phyloP scores from a whole-genome alignment of 2,329 filamentous ascomycete species.

The Tothia fuscella region DNA sequence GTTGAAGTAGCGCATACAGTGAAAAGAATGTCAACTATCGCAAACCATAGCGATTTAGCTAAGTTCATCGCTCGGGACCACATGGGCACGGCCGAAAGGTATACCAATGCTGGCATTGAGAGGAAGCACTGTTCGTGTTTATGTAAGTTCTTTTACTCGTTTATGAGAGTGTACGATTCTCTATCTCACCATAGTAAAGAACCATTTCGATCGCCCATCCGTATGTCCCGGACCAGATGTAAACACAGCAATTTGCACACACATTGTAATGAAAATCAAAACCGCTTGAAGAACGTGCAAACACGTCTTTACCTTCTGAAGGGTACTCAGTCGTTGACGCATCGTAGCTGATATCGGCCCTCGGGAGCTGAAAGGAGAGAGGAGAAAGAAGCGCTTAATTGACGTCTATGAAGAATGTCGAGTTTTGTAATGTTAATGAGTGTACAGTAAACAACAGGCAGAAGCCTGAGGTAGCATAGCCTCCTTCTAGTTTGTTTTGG shows the following conservation, averaged over 20 bases:
- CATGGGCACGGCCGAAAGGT: constrained; percentile 48
- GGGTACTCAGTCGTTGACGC: constrained; percentile 33
- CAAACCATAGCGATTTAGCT: constrained; percentile 49
- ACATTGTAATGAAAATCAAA: constrained; percentile 46
- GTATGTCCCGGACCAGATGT: constrained; percentile 38
- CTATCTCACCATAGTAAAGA: constrained; percentile 43
- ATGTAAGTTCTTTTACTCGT: constrained; percentile 1
- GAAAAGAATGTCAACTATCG: constrained; percentile 42
- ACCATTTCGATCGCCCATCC: constrained; percentile 44
- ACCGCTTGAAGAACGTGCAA: constrained; percentile 43
- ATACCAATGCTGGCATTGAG: constrained; percentile 45
- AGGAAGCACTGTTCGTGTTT: constrained; percentile 43
- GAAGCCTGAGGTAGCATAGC: no score
- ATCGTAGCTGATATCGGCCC: constrained; percentile 18
- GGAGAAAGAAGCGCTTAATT: no score
- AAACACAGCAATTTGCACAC: constrained; percentile 45
- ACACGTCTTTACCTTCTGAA: constrained; percentile 44
- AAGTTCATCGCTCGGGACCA: constrained; percentile 47
- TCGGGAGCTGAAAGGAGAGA: no score
- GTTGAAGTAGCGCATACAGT: constrained; percentile 15
- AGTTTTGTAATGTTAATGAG: no score
- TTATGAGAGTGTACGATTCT: not conserved
- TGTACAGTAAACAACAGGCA: no score
- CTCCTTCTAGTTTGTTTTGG: no score
- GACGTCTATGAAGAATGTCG: no score